Base-by-base conservation (phyloP, 352 stramenopile genomes). In the Phytopythium montanum region DNA sequence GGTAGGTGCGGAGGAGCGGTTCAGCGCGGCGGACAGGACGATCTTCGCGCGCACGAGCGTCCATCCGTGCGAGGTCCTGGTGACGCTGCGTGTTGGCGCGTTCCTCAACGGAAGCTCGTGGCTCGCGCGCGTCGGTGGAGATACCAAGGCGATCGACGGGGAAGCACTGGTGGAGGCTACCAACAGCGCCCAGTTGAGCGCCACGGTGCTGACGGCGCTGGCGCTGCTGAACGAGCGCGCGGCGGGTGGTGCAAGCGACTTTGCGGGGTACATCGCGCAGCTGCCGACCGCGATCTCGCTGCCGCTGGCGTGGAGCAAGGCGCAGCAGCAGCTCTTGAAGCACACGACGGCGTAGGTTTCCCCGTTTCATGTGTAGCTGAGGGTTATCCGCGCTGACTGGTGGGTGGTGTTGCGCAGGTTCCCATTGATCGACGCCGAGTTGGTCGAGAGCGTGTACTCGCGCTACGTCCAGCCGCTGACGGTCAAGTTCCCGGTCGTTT, bases 251-350 rank as follows among this genome's bases (percentile, higher is more conserved):
- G 60, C 66, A 52, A 88, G 81, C 60, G 58, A 52, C 18, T 87
- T 87, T 54, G 23, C 62, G 48, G 77, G 79, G 21, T 91, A 91
- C 66, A 77, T 88, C 46, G 45, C 76, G 51, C 79, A 89, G 57
- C 73, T 91, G 3, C 81, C 79, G 21, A 51, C 45, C 9, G 29
- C 19, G 14, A 75, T 91, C 52, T 66, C 69, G 39, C 56, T 91
- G 58, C 81, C 81, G 16, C 64, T 89, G 34, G 65, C 56, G 3
- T 91, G 81, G 81, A 66, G 45, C 19, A 10, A 46, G 23, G 48
- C 61, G 9, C 39, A 54, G 28, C 72, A 64, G 10, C 54, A 68
- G 31, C 62, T 72, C 51, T 71, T 91, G n/a, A 65, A 72, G 60
- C 53, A 69, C 38, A 88, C 81, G 8, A 75, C 79, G 21, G 75